Evolutionary conservation across 2,329 filamentous ascomycete genomes (phyloP).

Genomic region (Aureobasidium sp.): DNA sequence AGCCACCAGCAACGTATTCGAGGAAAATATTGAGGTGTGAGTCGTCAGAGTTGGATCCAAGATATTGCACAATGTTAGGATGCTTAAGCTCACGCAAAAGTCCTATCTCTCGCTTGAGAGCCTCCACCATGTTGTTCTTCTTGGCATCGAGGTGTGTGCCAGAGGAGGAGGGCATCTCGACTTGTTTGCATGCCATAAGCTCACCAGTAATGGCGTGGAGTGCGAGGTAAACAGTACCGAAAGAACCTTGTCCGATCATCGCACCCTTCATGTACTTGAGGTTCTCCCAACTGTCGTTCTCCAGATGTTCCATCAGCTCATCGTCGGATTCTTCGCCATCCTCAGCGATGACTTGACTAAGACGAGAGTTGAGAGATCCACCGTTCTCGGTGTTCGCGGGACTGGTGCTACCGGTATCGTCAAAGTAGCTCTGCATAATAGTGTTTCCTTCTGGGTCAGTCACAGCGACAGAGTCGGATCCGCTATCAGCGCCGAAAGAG

Average conservation of each 20-base stretch:
- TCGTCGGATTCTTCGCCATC: slow-evolving; percentile 90
- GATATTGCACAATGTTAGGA: slow-evolving; percentile 94
- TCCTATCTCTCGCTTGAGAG: slow-evolving; percentile 91
- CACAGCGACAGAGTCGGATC: slow-evolving; percentile 56
- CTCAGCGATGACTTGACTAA: slow-evolving; percentile 76
- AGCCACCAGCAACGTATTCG: slow-evolving; percentile 95
- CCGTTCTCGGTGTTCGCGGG: slow-evolving; percentile 45
- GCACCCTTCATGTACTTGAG: slow-evolving; percentile 99
- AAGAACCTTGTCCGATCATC: slow-evolving; percentile 91
- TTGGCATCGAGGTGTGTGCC: slow-evolving; percentile 72
- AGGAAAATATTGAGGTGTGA: slow-evolving; percentile 98
- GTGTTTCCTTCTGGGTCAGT: slow-evolving; percentile 69
- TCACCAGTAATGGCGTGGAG: slow-evolving; percentile 94
- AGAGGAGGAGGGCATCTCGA: slow-evolving; percentile 76
- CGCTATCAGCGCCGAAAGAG: slow-evolving; percentile 66
- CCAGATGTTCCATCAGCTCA: slow-evolving; percentile 80
- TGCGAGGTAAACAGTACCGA: slow-evolving; percentile 90
- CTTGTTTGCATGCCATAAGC: slow-evolving; percentile 96
- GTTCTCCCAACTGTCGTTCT: slow-evolving; percentile 89
- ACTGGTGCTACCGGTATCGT: slow-evolving; percentile 66
- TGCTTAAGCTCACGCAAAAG: slow-evolving; percentile 90
- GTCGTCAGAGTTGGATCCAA: slow-evolving; percentile 86
- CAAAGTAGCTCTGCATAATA: slow-evolving; percentile 70
- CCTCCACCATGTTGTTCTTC: slow-evolving; percentile 98
- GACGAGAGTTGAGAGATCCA: slow-evolving; percentile 70